Evolutionary conservation across 345 rosid species (phyloP).

Genomic region (Citropsis articulata): DNA sequence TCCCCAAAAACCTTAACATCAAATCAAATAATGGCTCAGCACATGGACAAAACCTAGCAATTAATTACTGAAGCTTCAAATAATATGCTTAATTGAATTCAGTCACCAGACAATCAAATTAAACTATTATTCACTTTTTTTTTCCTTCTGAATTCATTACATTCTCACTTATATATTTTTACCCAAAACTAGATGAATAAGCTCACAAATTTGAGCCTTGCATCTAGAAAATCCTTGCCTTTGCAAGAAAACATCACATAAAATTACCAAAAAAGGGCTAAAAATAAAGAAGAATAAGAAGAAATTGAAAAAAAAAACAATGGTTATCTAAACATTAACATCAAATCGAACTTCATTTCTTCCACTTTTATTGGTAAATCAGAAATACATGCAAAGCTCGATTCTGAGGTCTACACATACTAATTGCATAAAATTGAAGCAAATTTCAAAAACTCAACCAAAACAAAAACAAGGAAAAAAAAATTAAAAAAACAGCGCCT

Average conservation of each 20-base stretch:
- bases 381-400: constrained; percentile 10
- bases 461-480: background rate
- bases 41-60: background rate
- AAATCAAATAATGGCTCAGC: background rate
- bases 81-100: background rate
- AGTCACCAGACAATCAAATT: background rate
- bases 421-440: constrained; percentile 3
- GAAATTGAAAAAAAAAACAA: background rate
- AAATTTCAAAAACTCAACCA: background rate
- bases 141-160: background rate
- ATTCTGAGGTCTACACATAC: background rate
- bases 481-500: background rate
- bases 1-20: background rate
- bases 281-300: background rate
- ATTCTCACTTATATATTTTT: background rate
- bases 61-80: background rate
- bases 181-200: constrained; percentile 6
- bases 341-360: background rate
- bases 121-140: background rate
- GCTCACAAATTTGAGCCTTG: background rate
- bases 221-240: background rate
- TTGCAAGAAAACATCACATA: background rate
- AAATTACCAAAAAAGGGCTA: background rate
- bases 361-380: background rate
- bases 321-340: background rate